A percentile compares a stretch with the other conserved stretches of the same genome.
phyloP scores from a whole-genome alignment of 2,329 filamentous ascomycete species.

The Trichoderma semiorbis region DNA sequence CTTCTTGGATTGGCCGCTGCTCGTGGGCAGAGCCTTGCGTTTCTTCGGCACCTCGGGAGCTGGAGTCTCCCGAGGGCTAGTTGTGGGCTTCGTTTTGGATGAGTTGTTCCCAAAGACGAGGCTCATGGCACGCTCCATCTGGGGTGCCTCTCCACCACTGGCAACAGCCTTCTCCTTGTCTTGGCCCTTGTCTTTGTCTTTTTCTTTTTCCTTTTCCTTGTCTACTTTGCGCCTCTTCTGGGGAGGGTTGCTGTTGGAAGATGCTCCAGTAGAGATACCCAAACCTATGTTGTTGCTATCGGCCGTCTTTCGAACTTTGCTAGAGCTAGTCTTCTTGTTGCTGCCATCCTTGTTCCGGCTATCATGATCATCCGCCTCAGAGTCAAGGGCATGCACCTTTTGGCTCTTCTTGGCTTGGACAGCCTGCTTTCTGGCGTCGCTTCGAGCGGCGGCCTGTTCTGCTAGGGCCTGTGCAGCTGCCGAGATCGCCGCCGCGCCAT shows the following conservation, averaged over 20 bases:
- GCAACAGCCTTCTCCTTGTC: constrained; percentile 32
- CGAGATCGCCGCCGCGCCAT: constrained; percentile 74
- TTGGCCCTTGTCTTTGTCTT: constrained; percentile 81
- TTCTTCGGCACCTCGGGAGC: constrained; percentile 68
- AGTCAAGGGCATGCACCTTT: constrained; percentile 67
- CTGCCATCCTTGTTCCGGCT: constrained; percentile 45
- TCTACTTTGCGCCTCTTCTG: constrained; percentile 81
- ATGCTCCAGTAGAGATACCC: constrained; percentile 58
- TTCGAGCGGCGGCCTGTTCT: constrained; percentile 78
- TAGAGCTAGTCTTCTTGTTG: constrained; percentile 60
- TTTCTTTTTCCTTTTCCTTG: constrained; percentile 51
- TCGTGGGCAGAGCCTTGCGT: constrained; percentile 61
- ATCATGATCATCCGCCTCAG: constrained; percentile 72
- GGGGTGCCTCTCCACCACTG: constrained; percentile 40
- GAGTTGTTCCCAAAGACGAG: constrained; percentile 48
- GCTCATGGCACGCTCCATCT: constrained; percentile 68
- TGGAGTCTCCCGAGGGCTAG: constrained; percentile 68
- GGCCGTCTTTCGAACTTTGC: constrained; percentile 62
- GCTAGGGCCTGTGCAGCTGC: constrained; percentile 74
- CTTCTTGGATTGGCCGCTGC: constrained; percentile 73
- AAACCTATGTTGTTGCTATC: constrained; percentile 57
- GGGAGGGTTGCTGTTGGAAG: constrained; percentile 53
- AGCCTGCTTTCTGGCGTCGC: constrained; percentile 80
- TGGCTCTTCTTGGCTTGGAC: constrained; percentile 71
- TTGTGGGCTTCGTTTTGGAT: constrained; percentile 54